Percentiles rank a stretch among this genome's conserved stretches.
Conservation (phyloP, 805 yeast species). For the Candida caryicola region DNA sequence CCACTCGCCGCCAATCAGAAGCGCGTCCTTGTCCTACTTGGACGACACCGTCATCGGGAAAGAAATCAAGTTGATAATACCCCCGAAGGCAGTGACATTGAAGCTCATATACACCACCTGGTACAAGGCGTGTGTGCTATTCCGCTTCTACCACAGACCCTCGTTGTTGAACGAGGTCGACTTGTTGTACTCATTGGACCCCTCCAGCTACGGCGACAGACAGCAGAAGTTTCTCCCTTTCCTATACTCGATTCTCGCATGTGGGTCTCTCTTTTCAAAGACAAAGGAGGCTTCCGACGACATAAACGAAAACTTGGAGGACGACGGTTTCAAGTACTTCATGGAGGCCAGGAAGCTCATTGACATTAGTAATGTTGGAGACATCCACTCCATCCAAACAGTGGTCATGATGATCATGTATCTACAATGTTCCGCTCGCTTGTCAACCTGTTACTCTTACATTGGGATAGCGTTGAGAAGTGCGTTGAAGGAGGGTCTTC, state of each 20-base stretch:
- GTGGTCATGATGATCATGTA: constrained; percentile 83
- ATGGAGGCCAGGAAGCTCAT: constrained; percentile 75
- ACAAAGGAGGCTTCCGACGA: constrained; percentile 26
- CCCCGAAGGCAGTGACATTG: constrained; percentile 70
- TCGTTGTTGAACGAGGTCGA: constrained; percentile 72
- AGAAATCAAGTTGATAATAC: constrained; percentile 67
- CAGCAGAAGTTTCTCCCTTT: constrained; percentile 76
- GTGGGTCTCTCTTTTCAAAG: constrained; percentile 76
- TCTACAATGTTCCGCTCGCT: constrained; percentile 82
- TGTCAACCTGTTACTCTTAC: constrained; percentile 84
- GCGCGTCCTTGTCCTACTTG: constrained; percentile 15
- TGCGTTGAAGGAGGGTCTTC: constrained; percentile 79
- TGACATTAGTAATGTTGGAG: constrained; percentile 82
- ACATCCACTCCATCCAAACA: constrained; percentile 78
- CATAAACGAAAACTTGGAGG: constrained; percentile 47
- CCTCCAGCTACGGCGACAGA: constrained; percentile 64
- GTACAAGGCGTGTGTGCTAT: constrained; percentile 82
- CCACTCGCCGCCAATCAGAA: constrained; percentile 7
- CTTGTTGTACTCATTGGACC: constrained; percentile 72
- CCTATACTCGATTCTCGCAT: constrained; percentile 83
- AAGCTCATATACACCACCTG: constrained; percentile 73
- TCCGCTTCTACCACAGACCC: constrained; percentile 84
- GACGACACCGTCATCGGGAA: constrained; percentile 26
- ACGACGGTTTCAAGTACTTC: constrained; percentile 78
- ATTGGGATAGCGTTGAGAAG: constrained; percentile 85